phyloP scores from a whole-genome alignment of 805 yeast species.

The Candida insectorum region DNA sequence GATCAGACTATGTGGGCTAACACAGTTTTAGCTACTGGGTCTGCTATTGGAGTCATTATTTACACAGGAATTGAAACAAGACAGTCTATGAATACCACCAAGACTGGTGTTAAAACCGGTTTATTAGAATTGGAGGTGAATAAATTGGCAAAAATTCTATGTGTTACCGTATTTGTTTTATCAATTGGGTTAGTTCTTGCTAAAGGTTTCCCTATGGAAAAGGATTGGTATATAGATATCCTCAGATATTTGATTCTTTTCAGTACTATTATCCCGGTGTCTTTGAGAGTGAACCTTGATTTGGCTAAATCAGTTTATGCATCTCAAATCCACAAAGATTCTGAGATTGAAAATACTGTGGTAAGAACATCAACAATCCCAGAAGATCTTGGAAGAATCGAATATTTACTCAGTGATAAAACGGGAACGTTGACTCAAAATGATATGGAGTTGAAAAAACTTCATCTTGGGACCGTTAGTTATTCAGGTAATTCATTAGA shows the following conservation, averaged over 20 bases:
- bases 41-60: constrained; percentile 81
- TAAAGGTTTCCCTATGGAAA: constrained; percentile 60
- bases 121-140: constrained; percentile 89
- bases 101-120: constrained; percentile 84
- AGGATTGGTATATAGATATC: constrained; percentile 84
- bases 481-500: constrained; percentile 92
- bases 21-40: constrained; percentile 92
- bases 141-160: constrained; percentile 78
- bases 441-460: constrained; percentile 93
- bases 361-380: constrained; percentile 98
- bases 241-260: constrained; percentile 88
- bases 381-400: constrained; percentile 94
- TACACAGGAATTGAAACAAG: constrained; percentile 94
- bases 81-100: constrained; percentile 90
- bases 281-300: constrained; percentile 89
- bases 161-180: constrained; percentile 78
- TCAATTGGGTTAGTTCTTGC: constrained; percentile 75
- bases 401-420: constrained; percentile 86
- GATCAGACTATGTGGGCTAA: constrained; percentile 98
- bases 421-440: constrained; percentile 98
- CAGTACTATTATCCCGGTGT: constrained; percentile 94
- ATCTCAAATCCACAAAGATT: constrained; percentile 87
- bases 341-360: constrained; percentile 75
- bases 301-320: constrained; percentile 96
- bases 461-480: constrained; percentile 89